phyloP scores from a whole-genome alignment of 2,329 filamentous ascomycete species.

The Pseudonectria buxi region DNA sequence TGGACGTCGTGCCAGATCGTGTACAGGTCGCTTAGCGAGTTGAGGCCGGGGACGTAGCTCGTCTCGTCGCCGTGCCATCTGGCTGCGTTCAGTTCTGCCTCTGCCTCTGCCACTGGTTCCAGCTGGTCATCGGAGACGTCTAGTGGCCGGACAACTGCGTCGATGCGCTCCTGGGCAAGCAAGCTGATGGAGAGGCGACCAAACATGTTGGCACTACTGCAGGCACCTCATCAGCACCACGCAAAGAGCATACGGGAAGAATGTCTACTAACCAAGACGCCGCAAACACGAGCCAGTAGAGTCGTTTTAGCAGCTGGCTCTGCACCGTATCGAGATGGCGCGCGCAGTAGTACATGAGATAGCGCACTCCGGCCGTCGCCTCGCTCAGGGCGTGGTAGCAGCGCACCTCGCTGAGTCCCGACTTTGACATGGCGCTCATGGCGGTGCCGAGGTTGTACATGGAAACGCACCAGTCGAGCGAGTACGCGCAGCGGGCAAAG shows the following conservation, averaged over 20 bases:
- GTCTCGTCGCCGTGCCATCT: slow-evolving; percentile 27
- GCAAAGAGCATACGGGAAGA: neutral
- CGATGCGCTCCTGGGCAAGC: slow-evolving; percentile 15
- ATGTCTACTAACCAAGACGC: slow-evolving; percentile 17
- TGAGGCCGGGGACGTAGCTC: slow-evolving; percentile 28
- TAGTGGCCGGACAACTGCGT: slow-evolving; percentile 17
- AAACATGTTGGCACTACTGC: slow-evolving; percentile 23
- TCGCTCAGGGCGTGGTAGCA: slow-evolving; percentile 19
- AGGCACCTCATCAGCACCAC: slow-evolving; percentile 1
- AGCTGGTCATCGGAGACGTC: slow-evolving; percentile 25
- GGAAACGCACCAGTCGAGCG: slow-evolving; percentile 29
- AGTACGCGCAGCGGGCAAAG: slow-evolving; percentile 14
- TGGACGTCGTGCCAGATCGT: slow-evolving; percentile 27
- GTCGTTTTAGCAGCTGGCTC: slow-evolving; percentile 26
- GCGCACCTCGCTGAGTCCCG: slow-evolving; percentile 10
- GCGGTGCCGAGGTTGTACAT: slow-evolving; percentile 29
- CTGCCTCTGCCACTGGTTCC: slow-evolving; percentile 9
- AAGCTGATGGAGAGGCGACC: slow-evolving; percentile 21
- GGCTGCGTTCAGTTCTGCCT: slow-evolving; percentile 2
- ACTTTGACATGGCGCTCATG: slow-evolving; percentile 7
- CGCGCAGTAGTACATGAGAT: slow-evolving; percentile 22
- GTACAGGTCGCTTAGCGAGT: slow-evolving; percentile 27
- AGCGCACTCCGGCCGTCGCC: slow-evolving; percentile 23
- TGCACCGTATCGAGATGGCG: slow-evolving; percentile 16
- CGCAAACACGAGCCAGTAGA: slow-evolving; percentile 30